These are phyloP conservation scores for Ophiocordyceps polyrhachis-furcata DNA, from an alignment of 2,329 filamentous ascomycete species.

Conservation along the genomic window DNA sequence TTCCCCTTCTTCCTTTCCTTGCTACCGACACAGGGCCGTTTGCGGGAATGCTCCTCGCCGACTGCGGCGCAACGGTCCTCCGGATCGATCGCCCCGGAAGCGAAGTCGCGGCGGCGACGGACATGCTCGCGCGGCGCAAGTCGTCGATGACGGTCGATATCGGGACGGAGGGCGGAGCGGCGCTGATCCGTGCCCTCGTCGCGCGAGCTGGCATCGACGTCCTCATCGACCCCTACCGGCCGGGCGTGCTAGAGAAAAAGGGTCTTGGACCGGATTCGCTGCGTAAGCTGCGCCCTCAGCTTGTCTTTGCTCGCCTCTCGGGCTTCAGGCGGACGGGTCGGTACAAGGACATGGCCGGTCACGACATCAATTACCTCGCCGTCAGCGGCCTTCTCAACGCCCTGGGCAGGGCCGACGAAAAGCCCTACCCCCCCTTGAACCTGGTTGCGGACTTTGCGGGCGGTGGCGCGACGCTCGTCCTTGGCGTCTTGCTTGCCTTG, in stretches of 20 bases:
- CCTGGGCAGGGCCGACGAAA: slow-evolving; percentile 50
- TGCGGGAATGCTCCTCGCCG: slow-evolving; percentile 71
- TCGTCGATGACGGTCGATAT: slow-evolving; percentile 64
- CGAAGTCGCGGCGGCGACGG: slow-evolving; percentile 29
- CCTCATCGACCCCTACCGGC: slow-evolving; percentile 84
- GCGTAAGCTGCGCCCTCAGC: slow-evolving; percentile 45
- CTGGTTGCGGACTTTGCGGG: slow-evolving; percentile 83
- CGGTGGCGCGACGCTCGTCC: slow-evolving; percentile 64
- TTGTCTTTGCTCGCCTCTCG: slow-evolving; percentile 74
- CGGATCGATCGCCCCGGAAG: slow-evolving; percentile 54
- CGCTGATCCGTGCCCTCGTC: slow-evolving; percentile 49
- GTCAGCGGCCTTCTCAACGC: slow-evolving; percentile 64
- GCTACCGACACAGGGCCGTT: slow-evolving; percentile 47
- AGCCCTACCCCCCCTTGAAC: slow-evolving; percentile 65
- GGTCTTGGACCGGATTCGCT: slow-evolving; percentile 57
- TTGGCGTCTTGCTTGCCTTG: slow-evolving; percentile 68
- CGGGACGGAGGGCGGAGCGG: slow-evolving; percentile 44
- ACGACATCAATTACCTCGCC: slow-evolving; percentile 93
- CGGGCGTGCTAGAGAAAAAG: slow-evolving; percentile 72
- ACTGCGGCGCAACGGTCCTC: slow-evolving; percentile 74
- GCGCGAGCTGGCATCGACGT: slow-evolving; percentile 57
- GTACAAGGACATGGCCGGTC: slow-evolving; percentile 76
- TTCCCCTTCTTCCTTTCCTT: not conserved
- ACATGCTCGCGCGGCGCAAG: slow-evolving; percentile 68
- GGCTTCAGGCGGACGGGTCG: slow-evolving; percentile 77